A percentile compares a stretch with the other conserved stretches of the same genome.
Evolutionary conservation across 2,329 filamentous ascomycete species (phyloP).

Genomic region (Ceratocystis papillata): DNA sequence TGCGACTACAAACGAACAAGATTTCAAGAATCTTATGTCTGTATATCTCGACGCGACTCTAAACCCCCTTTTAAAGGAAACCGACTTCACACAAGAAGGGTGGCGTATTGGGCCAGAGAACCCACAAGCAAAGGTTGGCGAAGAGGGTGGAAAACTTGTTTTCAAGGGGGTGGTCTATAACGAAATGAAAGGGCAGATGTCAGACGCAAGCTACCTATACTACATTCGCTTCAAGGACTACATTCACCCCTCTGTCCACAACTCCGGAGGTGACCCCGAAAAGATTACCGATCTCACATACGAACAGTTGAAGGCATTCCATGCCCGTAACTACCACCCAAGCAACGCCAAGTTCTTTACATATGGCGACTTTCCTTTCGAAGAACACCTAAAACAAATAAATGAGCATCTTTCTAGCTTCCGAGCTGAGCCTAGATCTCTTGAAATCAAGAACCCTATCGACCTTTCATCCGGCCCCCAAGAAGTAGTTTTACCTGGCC

Average conservation of each 20-base stretch:
- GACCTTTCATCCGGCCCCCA: conserved; percentile 56
- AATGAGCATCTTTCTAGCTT: conserved; percentile 65
- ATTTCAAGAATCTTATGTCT: conserved; percentile 91
- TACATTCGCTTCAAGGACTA: conserved; percentile 93
- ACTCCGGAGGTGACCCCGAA: conserved; percentile 90
- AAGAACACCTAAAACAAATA: conserved; percentile 68
- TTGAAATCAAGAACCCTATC: conserved; percentile 54
- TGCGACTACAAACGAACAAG: conserved; percentile 87
- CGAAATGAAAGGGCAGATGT: conserved; percentile 99
- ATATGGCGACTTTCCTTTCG: conserved; percentile 83
- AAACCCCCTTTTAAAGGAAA: conserved; percentile 75
- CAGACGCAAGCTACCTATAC: conserved; percentile 89
- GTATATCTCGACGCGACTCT: conserved; percentile 94
- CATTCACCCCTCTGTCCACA: conserved; percentile 87
- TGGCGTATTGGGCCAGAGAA: conserved; percentile 95
- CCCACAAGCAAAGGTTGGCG: conserved; percentile 46
- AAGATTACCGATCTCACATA: conserved; percentile 95
- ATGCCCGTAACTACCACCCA: conserved; percentile 88
- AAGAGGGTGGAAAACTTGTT: conserved; percentile 58
- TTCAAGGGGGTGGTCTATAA: conserved; percentile 99
- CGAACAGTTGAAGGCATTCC: conserved; percentile 77
- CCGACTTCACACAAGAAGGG: conserved; percentile 91
- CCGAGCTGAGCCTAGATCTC: conserved; percentile 46
- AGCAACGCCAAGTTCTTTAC: conserved; percentile 95
- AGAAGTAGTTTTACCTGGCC: conserved; percentile 63